Evolutionary conservation across 768 basidiomycete genomes (phyloP).

Genomic region (Hygrocybe punicea): DNA sequence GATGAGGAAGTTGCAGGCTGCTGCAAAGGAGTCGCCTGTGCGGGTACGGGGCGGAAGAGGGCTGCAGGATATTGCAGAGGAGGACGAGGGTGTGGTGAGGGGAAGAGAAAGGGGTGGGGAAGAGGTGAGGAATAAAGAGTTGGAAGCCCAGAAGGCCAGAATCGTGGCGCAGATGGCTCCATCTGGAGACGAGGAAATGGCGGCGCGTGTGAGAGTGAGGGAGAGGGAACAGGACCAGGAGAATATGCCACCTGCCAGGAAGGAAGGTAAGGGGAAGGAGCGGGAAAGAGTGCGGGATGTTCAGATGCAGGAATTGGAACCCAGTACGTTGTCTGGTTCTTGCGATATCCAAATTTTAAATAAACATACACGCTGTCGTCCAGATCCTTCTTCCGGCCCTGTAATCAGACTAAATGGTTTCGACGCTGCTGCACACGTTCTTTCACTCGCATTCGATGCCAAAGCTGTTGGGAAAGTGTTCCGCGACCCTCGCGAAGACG

Average conservation of each 20-base stretch:
- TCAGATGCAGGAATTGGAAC: not conserved
- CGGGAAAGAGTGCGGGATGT: conserved; percentile 17
- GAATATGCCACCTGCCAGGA: conserved; percentile 31
- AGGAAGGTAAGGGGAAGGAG: conserved; percentile 26
- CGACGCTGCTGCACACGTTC: conserved; percentile 55
- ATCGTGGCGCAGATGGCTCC: conserved; percentile 94
- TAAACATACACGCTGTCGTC: not conserved
- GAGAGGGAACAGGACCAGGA: conserved; percentile 32
- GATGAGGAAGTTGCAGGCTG: conserved; percentile 30
- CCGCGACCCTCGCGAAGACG: conserved; percentile 57
- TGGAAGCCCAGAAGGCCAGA: conserved; percentile 87
- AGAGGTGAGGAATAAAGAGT: conserved; percentile 58
- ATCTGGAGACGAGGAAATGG: conserved; percentile 43
- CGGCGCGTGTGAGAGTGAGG: conserved; percentile 19
- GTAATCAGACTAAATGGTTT: conserved; percentile 51
- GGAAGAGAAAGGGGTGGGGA: conserved; percentile 25
- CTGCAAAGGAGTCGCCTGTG: conserved; percentile 13
- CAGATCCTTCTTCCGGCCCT: not conserved
- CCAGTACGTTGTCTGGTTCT: not conserved
- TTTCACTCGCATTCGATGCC: conserved; percentile 64
- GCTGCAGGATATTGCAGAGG: conserved; percentile 22
- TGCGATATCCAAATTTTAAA: not conserved
- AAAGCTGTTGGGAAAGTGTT: conserved; percentile 61
- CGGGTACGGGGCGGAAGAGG: conserved; percentile 5
- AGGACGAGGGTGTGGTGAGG: conserved; percentile 28